Conservation (phyloP, 2,329 filamentous ascomycete species). For the Cercospora beticola region DNA sequence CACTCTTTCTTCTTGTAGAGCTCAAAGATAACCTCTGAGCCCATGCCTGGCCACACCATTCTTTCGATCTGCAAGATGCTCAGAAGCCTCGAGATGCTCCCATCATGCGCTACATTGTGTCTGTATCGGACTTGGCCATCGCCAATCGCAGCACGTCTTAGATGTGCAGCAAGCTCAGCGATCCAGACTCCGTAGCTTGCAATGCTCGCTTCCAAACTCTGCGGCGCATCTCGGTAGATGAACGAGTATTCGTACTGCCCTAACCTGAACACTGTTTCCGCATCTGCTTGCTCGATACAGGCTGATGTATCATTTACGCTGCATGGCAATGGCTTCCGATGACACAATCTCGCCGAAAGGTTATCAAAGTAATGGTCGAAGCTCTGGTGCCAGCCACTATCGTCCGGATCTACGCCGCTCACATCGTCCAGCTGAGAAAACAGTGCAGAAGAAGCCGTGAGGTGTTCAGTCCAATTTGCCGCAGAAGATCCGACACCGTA, state of each 20-base stretch:
- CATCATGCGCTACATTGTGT: constrained; percentile 81
- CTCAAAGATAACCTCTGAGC: constrained; percentile 75
- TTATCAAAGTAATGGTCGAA: constrained; percentile 87
- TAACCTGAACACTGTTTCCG: constrained; percentile 70
- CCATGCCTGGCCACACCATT: constrained; percentile 88
- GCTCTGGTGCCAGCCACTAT: constrained; percentile 65
- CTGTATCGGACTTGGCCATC: constrained; percentile 53
- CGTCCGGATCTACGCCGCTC: constrained; percentile 60
- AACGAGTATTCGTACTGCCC: constrained; percentile 80
- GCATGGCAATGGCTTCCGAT: constrained; percentile 71
- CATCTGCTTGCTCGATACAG: constrained; percentile 63
- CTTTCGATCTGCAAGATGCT: constrained; percentile 68
- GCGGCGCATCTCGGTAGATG: constrained; percentile 67
- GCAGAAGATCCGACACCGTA: constrained; percentile 50
- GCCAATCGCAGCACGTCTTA: constrained; percentile 51
- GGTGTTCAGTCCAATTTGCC: constrained; percentile 62
- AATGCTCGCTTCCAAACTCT: constrained; percentile 62
- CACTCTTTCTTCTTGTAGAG: constrained; percentile 55
- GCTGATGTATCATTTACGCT: constrained; percentile 50
- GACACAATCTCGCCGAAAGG: constrained; percentile 74
- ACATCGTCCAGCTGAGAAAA: constrained; percentile 64
- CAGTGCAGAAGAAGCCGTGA: constrained; percentile 56
- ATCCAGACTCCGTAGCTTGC: constrained; percentile 70
- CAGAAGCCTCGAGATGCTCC: constrained; percentile 65
- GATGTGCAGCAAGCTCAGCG: constrained; percentile 66